These are phyloP conservation scores for Rugonectria rugulosa DNA, from an alignment of 2,329 filamentous ascomycete species.

Conservation along the genomic window DNA sequence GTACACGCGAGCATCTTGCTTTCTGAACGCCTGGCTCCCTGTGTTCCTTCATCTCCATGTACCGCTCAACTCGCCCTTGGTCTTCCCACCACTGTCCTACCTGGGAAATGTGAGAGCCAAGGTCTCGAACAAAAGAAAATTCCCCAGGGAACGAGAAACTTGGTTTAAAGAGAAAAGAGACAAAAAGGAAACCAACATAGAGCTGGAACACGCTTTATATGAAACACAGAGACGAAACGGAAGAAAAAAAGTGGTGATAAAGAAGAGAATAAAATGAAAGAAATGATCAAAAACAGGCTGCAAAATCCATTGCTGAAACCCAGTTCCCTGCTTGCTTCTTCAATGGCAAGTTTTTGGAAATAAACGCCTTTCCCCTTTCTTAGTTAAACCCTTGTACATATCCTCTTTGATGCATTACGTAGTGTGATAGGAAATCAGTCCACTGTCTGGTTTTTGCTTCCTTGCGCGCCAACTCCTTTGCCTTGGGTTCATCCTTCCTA, in stretches of 20 bases:
- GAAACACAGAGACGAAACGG: constrained; percentile 9
- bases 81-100: no score
- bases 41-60: constrained; percentile 16
- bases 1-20: constrained; percentile 39
- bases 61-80: constrained; percentile 13
- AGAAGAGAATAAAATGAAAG: constrained; percentile 22
- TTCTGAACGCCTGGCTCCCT: constrained; percentile 40
- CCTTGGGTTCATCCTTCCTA: constrained; percentile 33
- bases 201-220: no score
- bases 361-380: constrained; percentile 35
- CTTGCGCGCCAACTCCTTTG: constrained; percentile 26
- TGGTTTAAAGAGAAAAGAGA: constrained; percentile 19
- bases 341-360: constrained; percentile 30
- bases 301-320: constrained; percentile 20
- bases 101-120: no score
- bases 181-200: constrained; percentile 25
- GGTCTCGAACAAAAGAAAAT: no score
- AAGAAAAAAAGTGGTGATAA: constrained; percentile 25
- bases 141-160: no score
- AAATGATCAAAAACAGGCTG: constrained; percentile 24
- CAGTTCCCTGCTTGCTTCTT: constrained; percentile 29
- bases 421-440: constrained; percentile 28
- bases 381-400: constrained; percentile 32
- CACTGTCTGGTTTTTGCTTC: constrained; percentile 20
- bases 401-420: constrained; percentile 35